Base-by-base conservation (phyloP, 768 basidiomycete species). In the Phylloporus scabripes region DNA sequence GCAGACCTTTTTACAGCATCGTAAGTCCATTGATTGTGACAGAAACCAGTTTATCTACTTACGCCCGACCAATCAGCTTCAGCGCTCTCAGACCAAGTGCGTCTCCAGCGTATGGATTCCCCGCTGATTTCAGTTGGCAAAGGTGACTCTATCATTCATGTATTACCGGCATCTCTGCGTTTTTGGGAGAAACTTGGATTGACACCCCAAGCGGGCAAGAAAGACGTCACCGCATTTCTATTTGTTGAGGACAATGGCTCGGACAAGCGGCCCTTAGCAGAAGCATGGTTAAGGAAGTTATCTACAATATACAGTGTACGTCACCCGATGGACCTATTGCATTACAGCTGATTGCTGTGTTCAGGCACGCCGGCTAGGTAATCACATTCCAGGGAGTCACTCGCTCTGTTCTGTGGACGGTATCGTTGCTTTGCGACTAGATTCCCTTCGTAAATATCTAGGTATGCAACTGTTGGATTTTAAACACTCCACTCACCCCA, bases 141-240 rank as follows among this genome's bases (percentile, higher is more conserved):
- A 59, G 78, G 79, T 2, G 82, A 83, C 32, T 74, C 79, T 4
- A 65, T 89, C 23, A 71, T 92, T n/a, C 81, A 89, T 36, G 64
- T 88, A 15, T 64, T 80, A 12, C 83, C 88, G 2, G 66, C 87
- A 4, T 84, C 88, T 0, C 60, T 92, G 20, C 75, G 83, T 2
- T 92, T 92, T 63, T 92, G 91, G 90, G 84, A 87, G 56, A 92
- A 90, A 62, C 74, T 92, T 11, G 88, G 87, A 0, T 61, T 93
- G 38, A 72, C 74, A 14, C 91, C 91, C 0, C 74, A 77, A 41
- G 76, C 76, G 31, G 91, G 92, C 7, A 71, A 69, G 49, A 92
- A 92, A 67, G 74, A 92, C 55, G 72, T 87, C 4, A 75, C 73
- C 1, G 79, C 78, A 1, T 88, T 82, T 63, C 79, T 83, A 1